phyloP scores from a whole-genome alignment of 2,329 filamentous ascomycete species.

The Fusarium scirpi region DNA sequence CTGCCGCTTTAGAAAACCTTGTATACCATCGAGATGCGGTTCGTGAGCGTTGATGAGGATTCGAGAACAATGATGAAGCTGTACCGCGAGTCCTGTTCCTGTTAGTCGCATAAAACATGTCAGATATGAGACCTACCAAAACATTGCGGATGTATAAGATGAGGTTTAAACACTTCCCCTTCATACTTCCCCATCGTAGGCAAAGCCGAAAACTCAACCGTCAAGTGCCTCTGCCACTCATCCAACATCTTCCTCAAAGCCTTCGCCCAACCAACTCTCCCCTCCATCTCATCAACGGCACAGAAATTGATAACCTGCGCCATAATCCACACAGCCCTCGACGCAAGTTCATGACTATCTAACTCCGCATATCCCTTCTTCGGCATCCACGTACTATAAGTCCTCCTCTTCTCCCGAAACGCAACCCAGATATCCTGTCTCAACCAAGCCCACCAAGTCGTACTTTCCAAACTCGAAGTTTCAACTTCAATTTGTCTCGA shows the following conservation, averaged over 20 bases:
- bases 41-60: conserved; percentile 53
- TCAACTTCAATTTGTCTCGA: conserved; percentile 71
- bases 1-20: conserved; percentile 57
- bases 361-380: conserved; percentile 61
- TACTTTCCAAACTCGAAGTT: conserved; percentile 63
- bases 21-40: conserved; percentile 47
- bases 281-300: conserved; percentile 21
- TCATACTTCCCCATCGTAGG: conserved; percentile 47
- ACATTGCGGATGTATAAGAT: conserved; percentile 63
- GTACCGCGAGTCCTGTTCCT: conserved; percentile 22
- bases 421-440: conserved; percentile 75
- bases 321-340: conserved; percentile 65
- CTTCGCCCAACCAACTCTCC: conserved; percentile 24
- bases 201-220: conserved; percentile 56
- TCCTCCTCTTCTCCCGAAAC: conserved; percentile 67
- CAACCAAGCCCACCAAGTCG: conserved; percentile 75
- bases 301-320: conserved; percentile 70
- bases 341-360: conserved; percentile 65
- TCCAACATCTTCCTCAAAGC: conserved; percentile 40
- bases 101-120: not conserved
- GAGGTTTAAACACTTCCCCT: conserved; percentile 54
- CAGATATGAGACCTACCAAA: conserved; percentile 37
- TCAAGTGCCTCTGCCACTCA: conserved; percentile 50
- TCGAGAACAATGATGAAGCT: conserved; percentile 28
- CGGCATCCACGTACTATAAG: conserved; percentile 70